Evolutionary conservation across 2,329 filamentous ascomycete species (phyloP).

Genomic region (Aspergillus ochraceus): DNA sequence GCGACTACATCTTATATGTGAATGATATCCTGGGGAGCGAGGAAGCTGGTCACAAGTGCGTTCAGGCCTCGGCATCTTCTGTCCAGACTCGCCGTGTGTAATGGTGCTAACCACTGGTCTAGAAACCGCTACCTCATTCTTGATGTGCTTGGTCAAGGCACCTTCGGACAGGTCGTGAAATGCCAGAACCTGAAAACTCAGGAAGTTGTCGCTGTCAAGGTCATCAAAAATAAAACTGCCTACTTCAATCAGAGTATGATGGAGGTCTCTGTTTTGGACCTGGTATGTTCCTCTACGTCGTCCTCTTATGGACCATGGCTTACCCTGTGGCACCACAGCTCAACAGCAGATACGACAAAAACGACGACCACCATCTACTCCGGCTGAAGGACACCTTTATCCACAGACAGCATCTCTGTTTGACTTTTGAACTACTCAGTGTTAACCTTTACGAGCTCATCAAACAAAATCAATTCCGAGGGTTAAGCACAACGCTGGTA

Average conservation of each 20-base stretch:
- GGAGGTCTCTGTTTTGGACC: slow-evolving; percentile 95
- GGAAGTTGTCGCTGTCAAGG: slow-evolving; percentile 97
- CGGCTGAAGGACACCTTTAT: slow-evolving; percentile 98
- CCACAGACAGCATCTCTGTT: slow-evolving; percentile 90
- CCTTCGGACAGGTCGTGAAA: slow-evolving; percentile 97
- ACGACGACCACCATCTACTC: slow-evolving; percentile 94
- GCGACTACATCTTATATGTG: slow-evolving; percentile 98
- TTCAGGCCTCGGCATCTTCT: slow-evolving; percentile 4
- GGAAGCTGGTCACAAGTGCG: slow-evolving; percentile 94
- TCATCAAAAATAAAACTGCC: slow-evolving; percentile 97
- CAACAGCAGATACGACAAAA: slow-evolving; percentile 98
- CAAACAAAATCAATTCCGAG: slow-evolving; percentile 99
- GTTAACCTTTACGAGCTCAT: slow-evolving; percentile 98
- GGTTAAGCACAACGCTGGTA: slow-evolving; percentile 92
- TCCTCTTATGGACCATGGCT: slow-evolving; percentile 19
- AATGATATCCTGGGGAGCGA: slow-evolving; percentile 98
- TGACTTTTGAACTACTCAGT: slow-evolving; percentile 94
- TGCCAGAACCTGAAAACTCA: slow-evolving; percentile 98
- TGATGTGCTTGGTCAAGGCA: slow-evolving; percentile 94
- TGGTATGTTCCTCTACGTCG: slow-evolving; percentile 59
- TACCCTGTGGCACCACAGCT: slow-evolving; percentile 55
- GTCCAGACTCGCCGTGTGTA: background rate
- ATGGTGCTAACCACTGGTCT: slow-evolving; percentile 12
- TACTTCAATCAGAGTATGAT: slow-evolving; percentile 99
- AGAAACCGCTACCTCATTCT: slow-evolving; percentile 95